Evolutionary conservation across 2,329 filamentous ascomycete species (phyloP), one percentile per base, ranked within the genome.

Genomic region (Trichoderma sp.): DNA sequence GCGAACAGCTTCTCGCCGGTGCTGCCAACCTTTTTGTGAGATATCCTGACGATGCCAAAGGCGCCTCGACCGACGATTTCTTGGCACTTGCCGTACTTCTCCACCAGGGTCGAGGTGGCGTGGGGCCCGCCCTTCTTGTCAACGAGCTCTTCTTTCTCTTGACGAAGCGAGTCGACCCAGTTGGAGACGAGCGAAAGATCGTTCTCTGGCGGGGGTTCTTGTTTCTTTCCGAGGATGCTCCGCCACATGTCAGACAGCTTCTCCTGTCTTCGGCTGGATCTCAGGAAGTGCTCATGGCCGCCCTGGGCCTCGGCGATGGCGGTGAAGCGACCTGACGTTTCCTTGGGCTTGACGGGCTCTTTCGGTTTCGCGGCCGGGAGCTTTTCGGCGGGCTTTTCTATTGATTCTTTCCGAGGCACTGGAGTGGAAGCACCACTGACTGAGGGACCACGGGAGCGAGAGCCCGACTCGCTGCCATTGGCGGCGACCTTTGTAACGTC

Each of bases 51-150:
- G 78, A 99, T 97, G 75, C 97, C 97, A 84, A 99, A 99, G 59
- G 97, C 97, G 77, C 97, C 97, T 50, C 96, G 94, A 24, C 97
- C 97, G 29, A 99, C 95, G 41, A 99, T 92, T 84, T 99, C 97
- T 82, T 98, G 96, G 83, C 97, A 98, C 86, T 98, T 98, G 80
- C 97, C 97, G 83, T 99, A 99, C 83, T 98, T 98, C 82, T 98
- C 95, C 1, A 97, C 94, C 66, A 99, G 87, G 0, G 95, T 95
- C 4, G 83, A 81, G 24, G 91, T 91, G 18, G 93, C 89, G 81
- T 93, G 94, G 7, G 93, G 90, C 0, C 93, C 93, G 29, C 91
- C 91, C 83, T 93, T 97, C 86, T 93, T 95, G 80, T 97, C 94
- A 53, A 90, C 91, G 76, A 94, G 92, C 82, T 97, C 92, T 76